These are phyloP conservation scores for Forsythia suspensa DNA, from an alignment of 257 asterid species.

Conservation along the genomic window DNA sequence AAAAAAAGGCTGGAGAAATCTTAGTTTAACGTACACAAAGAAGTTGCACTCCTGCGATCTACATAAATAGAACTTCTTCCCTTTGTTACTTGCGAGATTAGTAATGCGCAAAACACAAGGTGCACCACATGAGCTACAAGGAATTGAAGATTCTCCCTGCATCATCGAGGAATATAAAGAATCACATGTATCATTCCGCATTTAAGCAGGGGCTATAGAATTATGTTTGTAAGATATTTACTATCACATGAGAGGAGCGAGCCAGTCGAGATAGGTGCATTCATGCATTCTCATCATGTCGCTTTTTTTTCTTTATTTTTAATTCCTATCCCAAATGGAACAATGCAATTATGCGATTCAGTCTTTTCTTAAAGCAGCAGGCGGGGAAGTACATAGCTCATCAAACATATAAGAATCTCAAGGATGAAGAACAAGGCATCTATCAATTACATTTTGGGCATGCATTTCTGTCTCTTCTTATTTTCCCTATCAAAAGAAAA, in stretches of 20 bases:
- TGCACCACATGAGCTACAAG: conserved; percentile 79
- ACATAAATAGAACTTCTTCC: conserved; percentile 93
- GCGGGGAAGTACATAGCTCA: not conserved
- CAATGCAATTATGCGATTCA: not conserved
- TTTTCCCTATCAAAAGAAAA: not conserved
- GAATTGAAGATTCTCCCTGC: conserved; percentile 77
- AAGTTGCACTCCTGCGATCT: conserved; percentile 77
- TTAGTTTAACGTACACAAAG: conserved; percentile 67
- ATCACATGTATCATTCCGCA: conserved; percentile 3
- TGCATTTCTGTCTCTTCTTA: conserved; percentile 1
- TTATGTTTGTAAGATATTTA: not conserved
- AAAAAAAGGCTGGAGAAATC: conserved; percentile 15
- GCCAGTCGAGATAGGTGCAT: conserved; percentile 12
- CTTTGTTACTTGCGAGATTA: conserved; percentile 77
- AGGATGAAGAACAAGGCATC: not conserved
- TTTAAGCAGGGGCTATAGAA: conserved; percentile 10
- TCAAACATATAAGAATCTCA: not conserved
- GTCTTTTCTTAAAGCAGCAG: conserved; percentile 8
- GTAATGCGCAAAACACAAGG: conserved; percentile 81
- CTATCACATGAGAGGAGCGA: not conserved
- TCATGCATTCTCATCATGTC: not conserved
- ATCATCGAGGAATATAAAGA: conserved; percentile 19
- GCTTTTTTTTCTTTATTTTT: not conserved
- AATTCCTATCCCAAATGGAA: conserved; percentile 1
- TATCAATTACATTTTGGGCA: not conserved